A percentile compares a stretch with the other conserved stretches of the same genome.
phyloP scores from a whole-genome alignment of 2,329 filamentous ascomycete genomes.

The Aspergillus pseudoglaucus region DNA sequence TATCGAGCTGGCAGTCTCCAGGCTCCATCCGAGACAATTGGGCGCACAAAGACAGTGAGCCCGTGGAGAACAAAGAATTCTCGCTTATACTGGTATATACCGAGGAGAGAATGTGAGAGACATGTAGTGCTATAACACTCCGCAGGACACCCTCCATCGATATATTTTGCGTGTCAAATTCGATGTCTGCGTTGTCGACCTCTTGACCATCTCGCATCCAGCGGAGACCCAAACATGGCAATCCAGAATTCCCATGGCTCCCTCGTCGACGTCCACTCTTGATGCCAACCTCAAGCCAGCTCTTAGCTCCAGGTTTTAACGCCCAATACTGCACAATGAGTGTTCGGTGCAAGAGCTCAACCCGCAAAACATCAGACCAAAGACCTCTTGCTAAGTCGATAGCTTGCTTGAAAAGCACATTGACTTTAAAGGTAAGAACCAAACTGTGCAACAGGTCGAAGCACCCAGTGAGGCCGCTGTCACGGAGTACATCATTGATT shows the following conservation, averaged over 20 bases:
- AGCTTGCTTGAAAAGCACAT: conserved; percentile 72
- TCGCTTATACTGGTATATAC: conserved; percentile 56
- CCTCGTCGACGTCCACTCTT: conserved; percentile 20
- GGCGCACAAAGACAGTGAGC: conserved; percentile 54
- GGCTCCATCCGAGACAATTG: conserved; percentile 56
- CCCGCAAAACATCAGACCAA: conserved; percentile 71
- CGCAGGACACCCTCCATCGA: conserved; percentile 70
- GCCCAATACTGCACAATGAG: conserved; percentile 90
- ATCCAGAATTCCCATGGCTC: conserved; percentile 9
- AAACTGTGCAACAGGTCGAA: conserved; percentile 85
- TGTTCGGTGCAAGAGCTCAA: conserved; percentile 74
- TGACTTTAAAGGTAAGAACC: conserved; percentile 83
- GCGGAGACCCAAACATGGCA: conserved; percentile 43
- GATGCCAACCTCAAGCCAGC: conserved; percentile 84
- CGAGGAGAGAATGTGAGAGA: conserved; percentile 62
- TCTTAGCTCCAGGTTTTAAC: conserved; percentile 64
- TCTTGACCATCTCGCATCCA: conserved; percentile 85
- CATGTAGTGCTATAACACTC: conserved; percentile 67
- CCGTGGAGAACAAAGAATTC: conserved; percentile 56
- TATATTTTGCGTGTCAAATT: conserved; percentile 59
- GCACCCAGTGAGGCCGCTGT: conserved; percentile 68
- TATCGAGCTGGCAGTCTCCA: conserved; percentile 58
- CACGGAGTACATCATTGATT: conserved; percentile 64
- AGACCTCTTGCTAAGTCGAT: conserved; percentile 59
- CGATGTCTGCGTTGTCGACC: conserved; percentile 60